Base-by-base conservation (phyloP, 768 basidiomycete species). In the Botryobasidium botryosum region DNA sequence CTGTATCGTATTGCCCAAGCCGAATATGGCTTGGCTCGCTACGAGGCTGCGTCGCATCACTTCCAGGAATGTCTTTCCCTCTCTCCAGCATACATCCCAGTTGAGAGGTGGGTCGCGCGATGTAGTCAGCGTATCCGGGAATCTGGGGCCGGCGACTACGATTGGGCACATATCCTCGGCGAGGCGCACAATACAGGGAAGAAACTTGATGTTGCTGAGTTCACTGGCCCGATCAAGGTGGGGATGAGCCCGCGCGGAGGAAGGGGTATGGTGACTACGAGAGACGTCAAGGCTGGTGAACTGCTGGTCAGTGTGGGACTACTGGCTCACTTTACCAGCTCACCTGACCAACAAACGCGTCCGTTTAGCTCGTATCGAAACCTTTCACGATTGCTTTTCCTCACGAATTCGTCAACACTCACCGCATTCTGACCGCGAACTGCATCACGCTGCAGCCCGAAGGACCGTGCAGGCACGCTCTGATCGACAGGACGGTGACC, bases 191-290 rank as follows among this genome's bases (percentile, higher is more conserved):
- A n/a, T n/a, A n/a, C n/a, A n/a, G n/a, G n/a, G n/a, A n/a, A n/a
- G n/a, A n/a, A n/a, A n/a, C n/a, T n/a, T n/a, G n/a, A n/a, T n/a
- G 24, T 47, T 15, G 46, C 46, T n/a, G 29, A 47, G 1, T 47
- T 29, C 23, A 43, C 40, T 13, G 50, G 47, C 21, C 42, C 46
- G 3, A 35, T 51, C 13, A 13, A 43, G 17, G 48, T 48, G 7
- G 50, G 50, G 25, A n/a, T n/a, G n/a, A n/a, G n/a, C n/a, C n/a
- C n/a, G n/a, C n/a, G n/a, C n/a, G 50, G 50, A 15, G 50, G 50
- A 2, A 48, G 50, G 26, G 47, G 50, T 10, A 21, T 51, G n/a
- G 37, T 51, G 15, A 42, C 50, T 13, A 51, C 36, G 4, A 12
- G 43, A 10, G 41, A 44, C 10, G 32, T 51, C 8, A 28, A 28